Percentiles rank a stretch among this genome's conserved stretches.
These are phyloP conservation scores for Protomyces inundatus DNA, from an alignment of 1,139 yeast species.

Conservation along the genomic window DNA sequence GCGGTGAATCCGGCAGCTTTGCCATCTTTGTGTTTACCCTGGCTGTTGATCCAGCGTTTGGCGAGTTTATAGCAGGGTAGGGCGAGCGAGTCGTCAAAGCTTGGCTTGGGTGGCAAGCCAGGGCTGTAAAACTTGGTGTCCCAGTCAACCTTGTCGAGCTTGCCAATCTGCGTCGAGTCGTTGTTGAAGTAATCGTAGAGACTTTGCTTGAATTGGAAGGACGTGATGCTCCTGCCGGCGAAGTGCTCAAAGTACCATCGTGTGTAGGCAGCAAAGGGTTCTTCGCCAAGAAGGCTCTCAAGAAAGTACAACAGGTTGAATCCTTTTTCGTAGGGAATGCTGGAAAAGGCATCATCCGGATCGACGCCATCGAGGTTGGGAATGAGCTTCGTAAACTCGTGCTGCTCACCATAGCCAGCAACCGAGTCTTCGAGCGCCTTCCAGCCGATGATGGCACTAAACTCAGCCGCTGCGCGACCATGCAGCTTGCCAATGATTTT, in stretches of 20 bases:
- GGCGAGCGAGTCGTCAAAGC: conserved; percentile 71
- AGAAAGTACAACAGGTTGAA: conserved; percentile 69
- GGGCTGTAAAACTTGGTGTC: conserved; percentile 71
- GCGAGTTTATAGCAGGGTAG: conserved; percentile 67
- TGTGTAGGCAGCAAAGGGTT: conserved; percentile 69
- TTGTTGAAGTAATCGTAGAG: conserved; percentile 52
- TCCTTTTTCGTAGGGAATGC: conserved; percentile 72
- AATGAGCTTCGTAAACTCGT: conserved; percentile 26
- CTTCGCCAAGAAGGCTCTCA: conserved; percentile 57
- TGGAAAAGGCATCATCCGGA: conserved; percentile 84
- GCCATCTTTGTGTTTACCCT: conserved; percentile 32
- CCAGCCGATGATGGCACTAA: conserved; percentile 85
- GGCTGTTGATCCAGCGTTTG: conserved; percentile 53
- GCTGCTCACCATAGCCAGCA: conserved; percentile 51
- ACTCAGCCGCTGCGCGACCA: conserved; percentile 73
- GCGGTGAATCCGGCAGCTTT: conserved; percentile 38
- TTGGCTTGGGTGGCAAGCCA: conserved; percentile 78
- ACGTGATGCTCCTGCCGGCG: conserved; percentile 66
- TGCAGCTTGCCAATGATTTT: conserved; percentile 71
- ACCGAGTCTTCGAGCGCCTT: conserved; percentile 65
- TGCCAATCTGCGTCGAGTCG: conserved; percentile 40
- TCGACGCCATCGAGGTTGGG: conserved; percentile 45
- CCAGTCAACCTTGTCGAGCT: conserved; percentile 73
- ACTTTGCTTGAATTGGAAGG: conserved; percentile 72
- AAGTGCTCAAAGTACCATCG: conserved; percentile 68